Evolutionary conservation across 2,329 filamentous ascomycete species (phyloP).

Genomic region (Anisogramma anomala): DNA sequence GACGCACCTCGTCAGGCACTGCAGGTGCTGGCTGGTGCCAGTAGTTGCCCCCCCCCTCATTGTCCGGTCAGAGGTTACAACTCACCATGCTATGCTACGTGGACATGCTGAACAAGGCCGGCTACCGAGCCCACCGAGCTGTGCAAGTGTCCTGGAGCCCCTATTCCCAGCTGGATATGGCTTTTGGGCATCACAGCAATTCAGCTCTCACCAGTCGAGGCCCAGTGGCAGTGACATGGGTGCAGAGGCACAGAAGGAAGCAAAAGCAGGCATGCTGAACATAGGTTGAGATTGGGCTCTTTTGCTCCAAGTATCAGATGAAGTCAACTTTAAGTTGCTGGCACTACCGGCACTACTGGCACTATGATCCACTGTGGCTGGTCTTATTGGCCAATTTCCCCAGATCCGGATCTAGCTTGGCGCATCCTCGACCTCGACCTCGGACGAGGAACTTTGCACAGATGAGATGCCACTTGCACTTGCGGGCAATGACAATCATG

Average conservation of each 20-base stretch:
- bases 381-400: conserved; percentile 12
- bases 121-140: not conserved
- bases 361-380: conserved; percentile 11
- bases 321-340: conserved; percentile 14
- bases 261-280: conserved; percentile 10
- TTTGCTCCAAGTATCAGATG: conserved; percentile 6
- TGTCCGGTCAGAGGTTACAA: not conserved
- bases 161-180: not conserved
- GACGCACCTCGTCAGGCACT: conserved; percentile 2
- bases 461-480: not conserved
- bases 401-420: not conserved
- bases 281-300: conserved; percentile 7
- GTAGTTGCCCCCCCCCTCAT: not conserved
- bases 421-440: not conserved
- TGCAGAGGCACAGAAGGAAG: not conserved
- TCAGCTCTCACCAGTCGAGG: not conserved
- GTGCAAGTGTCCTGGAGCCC: not conserved
- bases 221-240: conserved; percentile 2
- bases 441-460: no score
- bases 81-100: no score
- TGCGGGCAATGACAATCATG: no score
- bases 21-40: not conserved
- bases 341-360: no score
- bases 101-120: conserved; percentile 1
- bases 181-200: not conserved